Evolutionary conservation across 2,329 filamentous ascomycete species (phyloP), one percentile per base, ranked within the genome.

Genomic region (Coniella vitis): DNA sequence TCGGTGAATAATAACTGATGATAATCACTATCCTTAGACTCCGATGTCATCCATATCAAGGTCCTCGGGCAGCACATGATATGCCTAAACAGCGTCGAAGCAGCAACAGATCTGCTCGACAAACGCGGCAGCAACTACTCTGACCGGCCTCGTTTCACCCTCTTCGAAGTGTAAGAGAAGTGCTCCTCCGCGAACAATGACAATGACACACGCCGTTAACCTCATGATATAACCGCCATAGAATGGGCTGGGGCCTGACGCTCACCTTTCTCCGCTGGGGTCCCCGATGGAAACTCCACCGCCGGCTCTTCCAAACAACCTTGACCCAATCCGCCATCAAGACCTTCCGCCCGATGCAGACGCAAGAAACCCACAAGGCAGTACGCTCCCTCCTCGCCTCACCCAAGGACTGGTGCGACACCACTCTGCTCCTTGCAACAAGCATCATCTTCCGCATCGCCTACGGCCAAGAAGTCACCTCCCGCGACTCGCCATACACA

Each of bases 231-330:
- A 5, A 8, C 8, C 5, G 31, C 16, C 36, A 13, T 40, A 63
- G 60, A 38, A 68, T 69, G 65, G 69, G 68, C 25, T 73, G 69
- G 68, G 60, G 65, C 3, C 61, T 63, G 12, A 72, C 69, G 0
- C 57, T 71, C 14, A 70, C 69, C n/a, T 72, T 70, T 56, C 60
- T 70, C 4, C 60, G 61, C 41, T 65, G 61, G 56, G 68, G 68
- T 4, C 60, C 63, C 3, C 61, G 60, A 48, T 72, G 69, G 52
- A 64, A 67, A 19, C 52, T 67, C 16, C 69, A 72, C 48, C 63
- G 70, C 9, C 63, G 62, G 32, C 56, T 70, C 25, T 62, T 71
- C 32, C 69, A 71, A 51, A 61, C 64, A 40, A 65, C 63, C n/a
- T 69, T 70, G 56, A 60, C 60, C 37, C 64, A 63, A 54, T 60